Base-by-base conservation (phyloP, 179 eudicot species). In the Actinidia arguta region DNA sequence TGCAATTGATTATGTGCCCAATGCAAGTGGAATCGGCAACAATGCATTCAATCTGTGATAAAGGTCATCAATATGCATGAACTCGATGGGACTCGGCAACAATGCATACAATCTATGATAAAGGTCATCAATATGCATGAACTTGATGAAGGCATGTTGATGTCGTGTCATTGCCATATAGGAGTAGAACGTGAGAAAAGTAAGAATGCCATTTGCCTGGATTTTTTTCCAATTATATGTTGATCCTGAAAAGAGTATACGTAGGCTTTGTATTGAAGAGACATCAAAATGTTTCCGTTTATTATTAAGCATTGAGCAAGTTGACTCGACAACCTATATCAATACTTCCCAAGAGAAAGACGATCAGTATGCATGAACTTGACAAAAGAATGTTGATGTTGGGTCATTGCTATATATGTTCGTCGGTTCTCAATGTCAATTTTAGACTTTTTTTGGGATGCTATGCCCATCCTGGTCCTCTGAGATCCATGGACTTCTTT, bases 401-500 rank as follows among this genome's bases (percentile, higher is more conserved):
- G 17, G 39, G 79, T n/a, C 5, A 12, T 75, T 75, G 31, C 20
- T 0, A 25, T 75, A 12, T 18, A 4, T 27, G 78, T 52, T 51
- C 4, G 27, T 73, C 20, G 42, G 61, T 27, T 75, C 61, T 51
- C 59, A 0, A 73, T 24, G 25, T 17, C 8, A 51, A 4, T 6
- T 52, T 51, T 73, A 3, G 16, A 31, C n/a, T 27, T 4, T 3
- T 75, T 54, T 31, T 3, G 14, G 77, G 77, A 55, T 75, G 24
- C 78, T 31, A 75, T 55, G 64, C 63, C 14, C 64, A 54, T 55
- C 48, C 64, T 55, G 47, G 48, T 42, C 58, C 25, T 73, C 59
- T 18, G 55, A 55, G 48, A 75, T 59, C 3, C 12, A 14, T 66
- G 71, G 71, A 66, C 71, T 36, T 64, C 9, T 62, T 62, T 73